Conservation (phyloP, 2,329 filamentous ascomycete species). For the Tolypocladium cylindrosporum region DNA sequence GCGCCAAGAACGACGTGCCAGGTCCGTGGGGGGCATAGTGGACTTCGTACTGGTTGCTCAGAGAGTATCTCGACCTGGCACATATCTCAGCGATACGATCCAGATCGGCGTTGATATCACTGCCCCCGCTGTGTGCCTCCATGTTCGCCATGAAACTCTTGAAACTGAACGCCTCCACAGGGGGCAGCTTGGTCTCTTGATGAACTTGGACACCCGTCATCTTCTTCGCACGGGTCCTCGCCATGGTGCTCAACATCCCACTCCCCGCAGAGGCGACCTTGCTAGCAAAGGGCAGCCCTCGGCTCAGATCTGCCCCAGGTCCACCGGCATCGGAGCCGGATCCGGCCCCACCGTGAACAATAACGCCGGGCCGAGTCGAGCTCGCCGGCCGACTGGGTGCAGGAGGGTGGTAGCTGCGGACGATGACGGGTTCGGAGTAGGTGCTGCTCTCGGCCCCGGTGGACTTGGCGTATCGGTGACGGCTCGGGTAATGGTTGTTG, state of each 20-base stretch:
- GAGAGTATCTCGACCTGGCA: conserved; percentile 52
- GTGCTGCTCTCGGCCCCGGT: conserved; percentile 46
- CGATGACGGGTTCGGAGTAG: conserved; percentile 56
- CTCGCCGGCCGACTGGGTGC: conserved; percentile 21
- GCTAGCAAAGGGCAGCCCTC: conserved; percentile 22
- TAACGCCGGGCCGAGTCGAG: conserved; percentile 16
- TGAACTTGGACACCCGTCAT: conserved; percentile 12
- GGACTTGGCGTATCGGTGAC: conserved; percentile 46
- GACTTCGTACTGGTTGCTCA: conserved; percentile 58
- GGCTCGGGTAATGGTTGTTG: conserved; percentile 46
- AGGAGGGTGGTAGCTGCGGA: conserved; percentile 50
- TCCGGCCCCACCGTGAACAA: conserved; percentile 17
- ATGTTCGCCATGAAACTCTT: conserved; percentile 53
- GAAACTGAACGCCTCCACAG: conserved; percentile 54
- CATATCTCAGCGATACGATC: conserved; percentile 60
- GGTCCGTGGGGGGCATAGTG: conserved; percentile 54
- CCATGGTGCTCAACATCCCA: conserved; percentile 32
- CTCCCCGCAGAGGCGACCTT: conserved; percentile 21
- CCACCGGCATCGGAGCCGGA: conserved; percentile 16
- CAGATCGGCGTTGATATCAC: conserved; percentile 46
- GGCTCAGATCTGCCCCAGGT: conserved; percentile 17
- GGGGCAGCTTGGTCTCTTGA: conserved; percentile 40
- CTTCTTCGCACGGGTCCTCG: conserved; percentile 31
- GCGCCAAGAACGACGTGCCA: conserved; percentile 35
- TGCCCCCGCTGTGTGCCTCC: conserved; percentile 29